These are phyloP conservation scores for Carex cristatella DNA, from an alignment of 176 grass and related monocot species.

Conservation along the genomic window DNA sequence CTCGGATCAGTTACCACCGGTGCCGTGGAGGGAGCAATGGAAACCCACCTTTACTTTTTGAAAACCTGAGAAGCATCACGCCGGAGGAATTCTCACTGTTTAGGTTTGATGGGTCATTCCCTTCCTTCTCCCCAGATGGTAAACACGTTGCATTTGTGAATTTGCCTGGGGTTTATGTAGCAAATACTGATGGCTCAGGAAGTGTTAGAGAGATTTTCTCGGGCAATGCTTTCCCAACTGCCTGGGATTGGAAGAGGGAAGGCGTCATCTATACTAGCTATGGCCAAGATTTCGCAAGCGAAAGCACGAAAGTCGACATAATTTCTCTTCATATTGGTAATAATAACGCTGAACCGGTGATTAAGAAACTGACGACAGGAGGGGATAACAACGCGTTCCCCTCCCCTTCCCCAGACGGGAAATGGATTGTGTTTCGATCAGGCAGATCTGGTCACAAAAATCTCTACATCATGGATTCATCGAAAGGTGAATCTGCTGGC, in stretches of 20 bases:
- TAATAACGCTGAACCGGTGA: neutral
- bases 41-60: conserved; percentile 58
- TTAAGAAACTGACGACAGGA: conserved; percentile 55
- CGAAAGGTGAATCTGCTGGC: conserved; percentile 52
- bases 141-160: conserved; percentile 58
- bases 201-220: conserved; percentile 38
- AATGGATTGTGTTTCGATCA: conserved; percentile 81
- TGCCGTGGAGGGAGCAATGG: conserved; percentile 68
- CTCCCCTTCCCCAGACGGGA: conserved; percentile 80
- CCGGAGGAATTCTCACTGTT: conserved; percentile 65
- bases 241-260: conserved; percentile 91
- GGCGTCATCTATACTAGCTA: conserved; percentile 69
- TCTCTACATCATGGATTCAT: conserved; percentile 75
- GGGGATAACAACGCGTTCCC: conserved; percentile 83
- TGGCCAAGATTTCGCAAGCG: conserved; percentile 53
- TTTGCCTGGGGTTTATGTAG: conserved; percentile 65
- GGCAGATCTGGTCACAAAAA: conserved; percentile 82
- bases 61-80: conserved; percentile 50
- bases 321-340: conserved; percentile 55
- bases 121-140: conserved; percentile 88
- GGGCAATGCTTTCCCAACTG: conserved; percentile 64
- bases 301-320: conserved; percentile 60
- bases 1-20: conserved; percentile 66
- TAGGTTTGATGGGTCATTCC: conserved; percentile 73
- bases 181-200: conserved; percentile 68